Percentiles rank a stretch among this genome's conserved stretches.
phyloP scores from a whole-genome alignment of 2,329 filamentous ascomycete genomes.

The Claviceps lovelessii region DNA sequence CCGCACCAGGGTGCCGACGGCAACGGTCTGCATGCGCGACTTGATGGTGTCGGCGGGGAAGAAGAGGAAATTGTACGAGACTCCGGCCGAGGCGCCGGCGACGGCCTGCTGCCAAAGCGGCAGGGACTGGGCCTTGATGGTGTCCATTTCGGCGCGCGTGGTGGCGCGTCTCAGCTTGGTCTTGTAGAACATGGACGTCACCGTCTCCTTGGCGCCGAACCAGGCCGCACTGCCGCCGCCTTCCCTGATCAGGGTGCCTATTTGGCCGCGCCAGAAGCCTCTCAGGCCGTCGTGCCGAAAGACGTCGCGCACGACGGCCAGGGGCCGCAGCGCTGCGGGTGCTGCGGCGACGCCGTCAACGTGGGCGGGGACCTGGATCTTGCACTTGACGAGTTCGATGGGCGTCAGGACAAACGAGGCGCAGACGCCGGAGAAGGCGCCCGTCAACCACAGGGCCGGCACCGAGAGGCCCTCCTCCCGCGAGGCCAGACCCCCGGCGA shows the following conservation, averaged over 20 bases:
- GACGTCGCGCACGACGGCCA: constrained; percentile 61
- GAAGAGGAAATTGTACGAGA: constrained; percentile 93
- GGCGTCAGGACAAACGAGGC: constrained; percentile 87
- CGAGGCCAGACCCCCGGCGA: constrained; percentile 33
- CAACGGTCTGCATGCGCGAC: constrained; percentile 85
- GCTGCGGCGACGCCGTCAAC: constrained; percentile 24
- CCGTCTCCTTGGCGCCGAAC: constrained; percentile 84
- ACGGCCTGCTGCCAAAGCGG: constrained; percentile 77
- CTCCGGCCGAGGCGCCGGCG: constrained; percentile 75
- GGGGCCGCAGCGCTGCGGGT: constrained; percentile 41
- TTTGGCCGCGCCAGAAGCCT: constrained; percentile 91
- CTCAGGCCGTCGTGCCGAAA: constrained; percentile 67
- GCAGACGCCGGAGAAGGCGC: constrained; percentile 74
- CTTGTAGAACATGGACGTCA: constrained; percentile 54
- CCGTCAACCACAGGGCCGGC: constrained; percentile 61
- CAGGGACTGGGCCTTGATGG: constrained; percentile 37
- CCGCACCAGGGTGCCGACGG: constrained; percentile 41
- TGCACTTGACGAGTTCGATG: constrained; percentile 95
- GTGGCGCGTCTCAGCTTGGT: constrained; percentile 31
- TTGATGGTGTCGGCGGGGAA: constrained; percentile 97
- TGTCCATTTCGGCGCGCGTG: constrained; percentile 25
- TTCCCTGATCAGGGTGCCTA: constrained; percentile 86
- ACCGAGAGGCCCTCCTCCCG: constrained; percentile 53
- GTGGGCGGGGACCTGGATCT: constrained; percentile 66
- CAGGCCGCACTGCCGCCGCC: constrained; percentile 86